Conservation (phyloP, 2,329 filamentous ascomycete species). For the Microsporum audouinii region DNA sequence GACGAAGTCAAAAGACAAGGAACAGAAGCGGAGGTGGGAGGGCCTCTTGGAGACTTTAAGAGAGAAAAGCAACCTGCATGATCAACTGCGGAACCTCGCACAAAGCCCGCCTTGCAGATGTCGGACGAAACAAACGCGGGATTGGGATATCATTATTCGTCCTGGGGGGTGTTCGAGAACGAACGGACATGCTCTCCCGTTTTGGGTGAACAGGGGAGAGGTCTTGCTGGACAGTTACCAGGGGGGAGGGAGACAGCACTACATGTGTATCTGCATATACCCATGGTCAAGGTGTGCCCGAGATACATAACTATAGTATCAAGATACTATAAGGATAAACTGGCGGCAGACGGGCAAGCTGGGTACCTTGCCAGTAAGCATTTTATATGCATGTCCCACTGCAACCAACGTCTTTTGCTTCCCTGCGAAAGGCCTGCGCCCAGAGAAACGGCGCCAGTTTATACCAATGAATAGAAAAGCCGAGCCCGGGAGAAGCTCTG, state of each 20-base stretch:
- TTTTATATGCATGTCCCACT: not conserved
- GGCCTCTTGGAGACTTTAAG: not conserved
- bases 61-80: not conserved
- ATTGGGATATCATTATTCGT: not conserved
- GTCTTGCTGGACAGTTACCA: not conserved
- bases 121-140: not conserved
- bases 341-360: not conserved
- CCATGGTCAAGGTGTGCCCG: not conserved
- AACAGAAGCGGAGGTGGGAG: not conserved
- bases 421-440: not conserved
- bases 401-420: not conserved
- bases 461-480: not conserved
- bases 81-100: not conserved
- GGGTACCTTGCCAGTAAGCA: not conserved
- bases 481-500: not conserved
- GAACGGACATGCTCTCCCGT: not conserved
- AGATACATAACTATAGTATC: too few relatives aligned
- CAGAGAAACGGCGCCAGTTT: not conserved
- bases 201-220: not conserved
- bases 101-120: not conserved
- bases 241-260: too few relatives aligned
- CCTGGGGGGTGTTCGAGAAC: not conserved
- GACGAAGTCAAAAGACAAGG: not conserved
- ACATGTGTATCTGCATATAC: not conserved
- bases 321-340: not conserved